Evolutionary conservation across 768 basidiomycete species (phyloP).

Genomic region (Amanita rubescens): DNA sequence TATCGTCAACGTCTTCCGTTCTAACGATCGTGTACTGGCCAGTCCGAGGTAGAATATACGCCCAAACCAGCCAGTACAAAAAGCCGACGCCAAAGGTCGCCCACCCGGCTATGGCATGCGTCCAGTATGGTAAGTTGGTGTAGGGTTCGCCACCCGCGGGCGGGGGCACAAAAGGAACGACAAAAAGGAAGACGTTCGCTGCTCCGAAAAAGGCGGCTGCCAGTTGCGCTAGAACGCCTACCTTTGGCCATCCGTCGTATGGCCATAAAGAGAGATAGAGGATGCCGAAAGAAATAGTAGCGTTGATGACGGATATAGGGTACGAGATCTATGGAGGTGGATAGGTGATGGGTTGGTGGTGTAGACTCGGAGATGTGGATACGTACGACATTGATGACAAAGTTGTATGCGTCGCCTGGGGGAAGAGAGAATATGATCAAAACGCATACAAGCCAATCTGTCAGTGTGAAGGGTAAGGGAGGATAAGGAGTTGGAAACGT

Average conservation of each 20-base stretch:
- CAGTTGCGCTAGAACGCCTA: constrained; percentile 16
- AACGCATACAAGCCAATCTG: constrained; percentile 61
- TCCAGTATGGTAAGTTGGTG: constrained; percentile 49
- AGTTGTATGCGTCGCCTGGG: not conserved
- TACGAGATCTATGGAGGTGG: constrained; percentile 44
- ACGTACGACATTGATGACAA: not conserved
- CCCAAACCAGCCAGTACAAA: constrained; percentile 29
- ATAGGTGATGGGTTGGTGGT: not conserved
- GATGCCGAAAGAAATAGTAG: constrained; percentile 43
- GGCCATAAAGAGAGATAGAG: constrained; percentile 28
- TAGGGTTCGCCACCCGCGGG: constrained; percentile 41
- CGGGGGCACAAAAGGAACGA: constrained; percentile 49
- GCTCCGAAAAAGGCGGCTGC: constrained; percentile 33
- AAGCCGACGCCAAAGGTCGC: constrained; percentile 30
- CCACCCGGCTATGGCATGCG: constrained; percentile 33
- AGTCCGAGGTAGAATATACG: constrained; percentile 21
- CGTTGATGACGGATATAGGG: constrained; percentile 37
- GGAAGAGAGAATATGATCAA: constrained; percentile 35
- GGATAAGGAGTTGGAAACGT: constrained; percentile 8
- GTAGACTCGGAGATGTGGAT: too few relatives aligned
- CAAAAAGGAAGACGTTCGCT: constrained; percentile 50
- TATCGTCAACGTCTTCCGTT: constrained; percentile 12
- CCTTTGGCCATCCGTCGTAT: constrained; percentile 25
- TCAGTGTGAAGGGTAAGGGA: constrained; percentile 33
- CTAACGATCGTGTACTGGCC: constrained; percentile 18